A percentile compares a stretch with the other conserved stretches of the same genome.
These are phyloP conservation scores for Diospyros kaki DNA, from an alignment of 148 eudicot species.

Conservation along the genomic window DNA sequence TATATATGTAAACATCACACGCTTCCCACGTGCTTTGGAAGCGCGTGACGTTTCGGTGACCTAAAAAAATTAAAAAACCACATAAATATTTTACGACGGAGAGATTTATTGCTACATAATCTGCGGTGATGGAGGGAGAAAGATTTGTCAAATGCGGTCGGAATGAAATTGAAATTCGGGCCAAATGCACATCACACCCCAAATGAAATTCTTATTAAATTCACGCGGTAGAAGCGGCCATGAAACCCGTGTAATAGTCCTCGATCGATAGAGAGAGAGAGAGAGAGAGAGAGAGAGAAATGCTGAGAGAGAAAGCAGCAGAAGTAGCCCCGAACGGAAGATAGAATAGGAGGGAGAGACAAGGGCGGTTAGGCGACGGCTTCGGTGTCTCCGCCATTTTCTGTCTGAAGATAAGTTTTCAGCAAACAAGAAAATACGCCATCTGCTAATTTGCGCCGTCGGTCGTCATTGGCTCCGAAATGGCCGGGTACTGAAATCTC, in stretches of 20 bases:
- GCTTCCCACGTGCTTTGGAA: neutral
- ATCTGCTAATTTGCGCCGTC: constrained; percentile 20
- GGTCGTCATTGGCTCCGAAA: constrained; percentile 8
- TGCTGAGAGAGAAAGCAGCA: neutral
- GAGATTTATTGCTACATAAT: constrained; percentile 33
- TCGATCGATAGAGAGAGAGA: constrained; percentile 12
- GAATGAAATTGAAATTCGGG: constrained; percentile 80
- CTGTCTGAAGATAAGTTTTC: neutral
- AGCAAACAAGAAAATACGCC: constrained; percentile 24
- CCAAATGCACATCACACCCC: constrained; percentile 38
- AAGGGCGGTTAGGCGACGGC: neutral
- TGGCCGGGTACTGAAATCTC: constrained; percentile 22
- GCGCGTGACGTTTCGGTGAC: neutral
- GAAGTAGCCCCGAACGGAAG: too few relatives aligned
- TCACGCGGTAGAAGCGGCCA: constrained; percentile 63
- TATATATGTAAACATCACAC: too few relatives aligned
- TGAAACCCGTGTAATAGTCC: constrained; percentile 45
- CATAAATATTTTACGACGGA: neutral
- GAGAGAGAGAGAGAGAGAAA: neutral
- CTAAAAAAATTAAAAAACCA: neutral
- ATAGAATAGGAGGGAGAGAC: too few relatives aligned
- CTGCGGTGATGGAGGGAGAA: constrained; percentile 45
- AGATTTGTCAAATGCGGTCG: constrained; percentile 64
- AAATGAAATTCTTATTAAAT: constrained; percentile 44
- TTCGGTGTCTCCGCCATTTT: constrained; percentile 14